Evolutionary conservation across 805 yeast species (phyloP), one percentile per base, ranked within the genome.

Genomic region (Tetrapisispora nanseiensis): DNA sequence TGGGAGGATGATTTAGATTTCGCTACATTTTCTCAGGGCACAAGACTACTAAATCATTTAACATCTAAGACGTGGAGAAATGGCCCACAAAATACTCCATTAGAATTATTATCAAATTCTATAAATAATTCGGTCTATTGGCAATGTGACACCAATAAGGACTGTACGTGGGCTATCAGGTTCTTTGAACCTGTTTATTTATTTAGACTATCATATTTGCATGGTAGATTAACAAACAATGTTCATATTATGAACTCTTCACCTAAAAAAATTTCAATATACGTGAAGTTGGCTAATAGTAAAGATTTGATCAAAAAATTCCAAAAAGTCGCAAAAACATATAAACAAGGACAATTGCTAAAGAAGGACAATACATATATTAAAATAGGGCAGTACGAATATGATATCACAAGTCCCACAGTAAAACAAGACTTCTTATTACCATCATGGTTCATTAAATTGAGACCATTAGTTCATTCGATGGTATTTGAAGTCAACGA

Each of bases 161-260:
- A 51, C 10, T 63, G 64, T 43, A 50, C 51, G 16, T 52, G 68
- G 44, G 69, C 69, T 0, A 55, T 67, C 12, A 57, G 64, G 41
- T 67, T 69, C 39, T 46, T 56, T 9, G 63, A 66, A 30, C 71
- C 73, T 8, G 47, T 68, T 2, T 63, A 61, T 46, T 43, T 69
- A 40, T 63, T 61, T 10, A 63, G 57, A 24, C 37, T 69, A 11
- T 46, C 57, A 6, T 67, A 69, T 45, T 16, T 52, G 2, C 72
- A 69, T 46, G 63, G 65, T 9, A 51, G 67, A 27, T 61, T 62
- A 23, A 49, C 55, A n/a, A 63, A 65, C 47, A 63, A 63, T 40
- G 46, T 63, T 18, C 67, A 65, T 23, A 43, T 64, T 21, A 53
- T 68, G 53, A 62, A 63, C 28, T 63, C 72, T 6, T 67, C 70